A percentile compares a stretch with the other conserved stretches of the same genome.
Conservation (phyloP, 352 stramenopile species). For the Pythium plurisporium region DNA sequence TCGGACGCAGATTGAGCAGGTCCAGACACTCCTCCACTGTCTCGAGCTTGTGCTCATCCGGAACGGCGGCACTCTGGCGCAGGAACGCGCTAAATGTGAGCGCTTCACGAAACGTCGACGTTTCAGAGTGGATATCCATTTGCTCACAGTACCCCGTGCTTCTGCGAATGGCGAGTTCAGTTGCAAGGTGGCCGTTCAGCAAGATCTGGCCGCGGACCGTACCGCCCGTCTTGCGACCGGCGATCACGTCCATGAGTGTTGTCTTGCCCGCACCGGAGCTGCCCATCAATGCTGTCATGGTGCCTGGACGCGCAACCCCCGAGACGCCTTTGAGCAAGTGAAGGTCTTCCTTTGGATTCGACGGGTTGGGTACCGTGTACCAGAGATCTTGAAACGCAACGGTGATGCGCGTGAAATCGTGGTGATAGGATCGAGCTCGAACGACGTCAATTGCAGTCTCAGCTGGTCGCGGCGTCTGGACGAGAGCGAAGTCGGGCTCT, state of each 20-base stretch:
- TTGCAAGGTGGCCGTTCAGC: conserved; percentile 18
- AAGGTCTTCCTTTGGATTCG: neutral
- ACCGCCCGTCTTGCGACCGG: conserved; percentile 82
- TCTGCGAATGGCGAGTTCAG: conserved; percentile 9
- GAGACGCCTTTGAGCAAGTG: conserved; percentile 31
- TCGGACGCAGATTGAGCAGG: conserved; percentile 43
- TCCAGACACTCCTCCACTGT: conserved; percentile 51
- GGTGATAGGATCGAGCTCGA: too few relatives aligned
- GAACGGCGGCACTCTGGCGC: conserved; percentile 6
- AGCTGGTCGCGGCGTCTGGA: too few relatives aligned
- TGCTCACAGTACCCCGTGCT: conserved; percentile 23
- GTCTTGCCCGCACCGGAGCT: conserved; percentile 74
- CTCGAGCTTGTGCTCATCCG: conserved; percentile 5
- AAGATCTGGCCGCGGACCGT: conserved; percentile 43
- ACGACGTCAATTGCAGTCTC: too few relatives aligned
- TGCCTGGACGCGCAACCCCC: conserved; percentile 25
- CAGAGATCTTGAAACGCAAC: too few relatives aligned
- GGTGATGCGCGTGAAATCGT: too few relatives aligned
- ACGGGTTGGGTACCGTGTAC: conserved; percentile 24
- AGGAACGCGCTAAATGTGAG: conserved; percentile 16
- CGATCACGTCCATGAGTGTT: conserved; percentile 90
- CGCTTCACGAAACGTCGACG: conserved; percentile 24
- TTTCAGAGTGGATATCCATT: conserved; percentile 22
- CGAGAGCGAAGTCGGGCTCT: conserved; percentile 57
- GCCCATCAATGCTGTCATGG: conserved; percentile 46